A percentile compares a stretch with the other conserved stretches of the same genome.
Evolutionary conservation across 495 filamentous ascomycete genomes (phyloP).

Genomic region (Hyphodiscus hymeniophilus): DNA sequence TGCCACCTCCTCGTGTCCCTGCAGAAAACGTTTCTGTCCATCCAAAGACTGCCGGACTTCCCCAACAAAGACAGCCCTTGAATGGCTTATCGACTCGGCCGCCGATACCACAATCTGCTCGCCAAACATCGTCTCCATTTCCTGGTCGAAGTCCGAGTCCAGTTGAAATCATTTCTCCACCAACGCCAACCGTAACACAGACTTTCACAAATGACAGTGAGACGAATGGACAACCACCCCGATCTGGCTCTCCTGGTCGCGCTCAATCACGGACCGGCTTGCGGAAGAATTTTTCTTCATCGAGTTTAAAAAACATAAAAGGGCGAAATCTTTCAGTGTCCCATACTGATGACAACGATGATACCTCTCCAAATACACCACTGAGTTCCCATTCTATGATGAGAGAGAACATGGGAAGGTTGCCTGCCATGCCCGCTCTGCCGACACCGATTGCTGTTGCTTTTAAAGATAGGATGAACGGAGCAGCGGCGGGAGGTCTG

Average conservation of each 20-base stretch:
- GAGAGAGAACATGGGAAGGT: constrained; percentile 27
- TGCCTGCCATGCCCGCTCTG: constrained; percentile 50
- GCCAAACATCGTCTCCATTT: constrained; percentile 20
- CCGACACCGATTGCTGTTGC: constrained; percentile 59
- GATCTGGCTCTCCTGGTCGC: constrained; percentile 26
- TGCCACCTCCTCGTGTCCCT: constrained; percentile 23
- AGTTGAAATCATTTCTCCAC: constrained; percentile 20
- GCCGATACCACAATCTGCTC: constrained; percentile 14
- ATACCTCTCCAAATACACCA: constrained; percentile 67
- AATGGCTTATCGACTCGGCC: constrained; percentile 1
- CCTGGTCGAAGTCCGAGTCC: constrained; percentile 5
- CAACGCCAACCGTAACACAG: constrained; percentile 30
- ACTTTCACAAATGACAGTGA: constrained; percentile 35
- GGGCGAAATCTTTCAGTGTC: constrained; percentile 69
- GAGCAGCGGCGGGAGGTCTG: constrained; percentile 55
- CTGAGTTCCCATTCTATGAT: constrained; percentile 58
- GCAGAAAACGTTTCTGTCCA: constrained; percentile 18
- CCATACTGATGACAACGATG: constrained; percentile 61
- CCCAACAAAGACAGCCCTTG: constrained; percentile 7
- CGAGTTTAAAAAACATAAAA: constrained; percentile 62
- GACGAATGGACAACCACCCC: constrained; percentile 29
- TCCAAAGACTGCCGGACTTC: constrained; percentile 21
- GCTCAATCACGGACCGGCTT: constrained; percentile 38
- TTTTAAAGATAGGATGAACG: constrained; percentile 42
- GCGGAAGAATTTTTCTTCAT: constrained; percentile 72